Conservation (phyloP, 768 basidiomycete species). For the Termitomyces sp. region DNA sequence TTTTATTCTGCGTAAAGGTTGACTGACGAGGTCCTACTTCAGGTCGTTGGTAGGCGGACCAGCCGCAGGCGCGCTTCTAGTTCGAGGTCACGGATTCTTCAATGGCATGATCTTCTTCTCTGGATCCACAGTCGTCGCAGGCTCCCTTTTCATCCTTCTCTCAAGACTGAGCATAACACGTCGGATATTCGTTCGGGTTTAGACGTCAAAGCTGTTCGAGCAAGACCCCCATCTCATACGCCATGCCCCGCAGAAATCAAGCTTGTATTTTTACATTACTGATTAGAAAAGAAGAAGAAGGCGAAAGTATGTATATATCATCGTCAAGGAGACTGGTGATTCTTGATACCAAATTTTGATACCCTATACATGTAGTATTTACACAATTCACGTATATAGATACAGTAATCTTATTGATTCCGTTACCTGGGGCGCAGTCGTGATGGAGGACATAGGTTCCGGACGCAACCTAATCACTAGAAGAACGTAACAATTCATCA, state of each 20-base stretch:
- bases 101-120: constrained; percentile 54
- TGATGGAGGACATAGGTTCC: not conserved
- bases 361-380: not conserved
- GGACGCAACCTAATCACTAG: not conserved
- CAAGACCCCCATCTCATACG: too few species aligned
- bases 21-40: constrained; percentile 18
- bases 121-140: constrained; percentile 51
- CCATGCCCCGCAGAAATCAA: too few species aligned
- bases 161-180: constrained; percentile 42
- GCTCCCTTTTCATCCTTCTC: constrained; percentile 51
- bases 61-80: constrained; percentile 53
- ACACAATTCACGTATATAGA: not conserved
- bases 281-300: not conserved
- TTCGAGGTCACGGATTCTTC: constrained; percentile 36
- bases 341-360: not conserved
- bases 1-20: not conserved
- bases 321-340: not conserved
- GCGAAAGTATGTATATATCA: not conserved
- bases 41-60: constrained; percentile 66
- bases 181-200: constrained; percentile 37
- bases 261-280: constrained; percentile 1
- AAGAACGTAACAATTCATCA: too few species aligned
- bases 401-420: not conserved
- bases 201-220: not conserved
- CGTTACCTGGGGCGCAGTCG: too few species aligned